Conservation (phyloP, 2,329 filamentous ascomycete genomes). For the Elsinoe fawcettii region DNA sequence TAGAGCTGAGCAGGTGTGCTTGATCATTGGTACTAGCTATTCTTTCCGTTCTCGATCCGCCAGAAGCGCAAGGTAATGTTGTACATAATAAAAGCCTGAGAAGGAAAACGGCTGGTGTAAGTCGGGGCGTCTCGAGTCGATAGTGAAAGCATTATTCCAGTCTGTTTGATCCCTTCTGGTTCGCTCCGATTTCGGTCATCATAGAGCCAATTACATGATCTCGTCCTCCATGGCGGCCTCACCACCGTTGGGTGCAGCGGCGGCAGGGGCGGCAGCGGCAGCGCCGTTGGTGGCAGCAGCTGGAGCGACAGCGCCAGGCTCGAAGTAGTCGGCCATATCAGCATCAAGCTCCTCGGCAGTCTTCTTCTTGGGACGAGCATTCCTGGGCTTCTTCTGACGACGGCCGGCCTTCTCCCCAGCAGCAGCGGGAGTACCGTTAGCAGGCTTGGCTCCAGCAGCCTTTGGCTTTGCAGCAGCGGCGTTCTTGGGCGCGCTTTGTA, state of each 20-base stretch:
- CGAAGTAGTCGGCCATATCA: conserved; percentile 96
- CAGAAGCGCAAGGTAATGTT: conserved; percentile 2
- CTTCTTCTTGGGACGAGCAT: conserved; percentile 65
- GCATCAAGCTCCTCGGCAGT: conserved; percentile 91
- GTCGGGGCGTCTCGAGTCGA: neutral
- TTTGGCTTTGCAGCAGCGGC: conserved; percentile 60
- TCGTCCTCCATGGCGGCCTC: conserved; percentile 49
- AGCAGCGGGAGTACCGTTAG: conserved; percentile 33
- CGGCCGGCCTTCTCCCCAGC: conserved; percentile 47
- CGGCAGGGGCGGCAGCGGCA: conserved; percentile 36
- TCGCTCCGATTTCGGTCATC: neutral
- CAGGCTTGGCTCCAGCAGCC: conserved; percentile 54
- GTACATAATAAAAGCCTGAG: conserved; percentile 10
- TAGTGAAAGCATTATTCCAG: neutral
- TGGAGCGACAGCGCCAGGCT: conserved; percentile 37
- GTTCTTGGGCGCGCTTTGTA: conserved; percentile 36
- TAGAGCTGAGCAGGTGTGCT: neutral
- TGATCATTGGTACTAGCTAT: conserved; percentile 15
- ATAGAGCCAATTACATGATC: conserved; percentile 38
- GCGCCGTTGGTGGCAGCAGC: conserved; percentile 39
- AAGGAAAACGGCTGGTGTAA: neutral
- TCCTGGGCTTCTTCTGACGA: conserved; percentile 50
- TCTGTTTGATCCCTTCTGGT: neutral
- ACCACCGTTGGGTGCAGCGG: conserved; percentile 41
- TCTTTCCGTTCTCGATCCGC: neutral